A percentile compares a stretch with the other conserved stretches of the same genome.
Conservation (phyloP, 495 filamentous ascomycete species). For the Tuber aestivum region DNA sequence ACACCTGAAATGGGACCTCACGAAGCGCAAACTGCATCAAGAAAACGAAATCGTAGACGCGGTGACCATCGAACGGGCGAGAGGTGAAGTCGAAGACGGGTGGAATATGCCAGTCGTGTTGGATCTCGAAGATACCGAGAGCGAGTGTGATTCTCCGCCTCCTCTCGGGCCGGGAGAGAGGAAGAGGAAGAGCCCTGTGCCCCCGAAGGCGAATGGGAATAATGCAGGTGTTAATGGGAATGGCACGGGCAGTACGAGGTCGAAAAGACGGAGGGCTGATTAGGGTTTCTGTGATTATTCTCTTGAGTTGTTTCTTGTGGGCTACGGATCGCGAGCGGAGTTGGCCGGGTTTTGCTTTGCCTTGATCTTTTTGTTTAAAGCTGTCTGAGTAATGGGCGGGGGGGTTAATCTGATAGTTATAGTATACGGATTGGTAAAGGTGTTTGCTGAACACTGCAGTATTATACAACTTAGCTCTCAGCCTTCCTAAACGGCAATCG, state of each 20-base stretch:
- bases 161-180: conserved; percentile 19
- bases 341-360: not conserved
- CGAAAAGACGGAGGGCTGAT: not conserved
- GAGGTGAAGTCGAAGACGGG: conserved; percentile 54
- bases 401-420: not conserved
- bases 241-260: not conserved
- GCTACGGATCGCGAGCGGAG: not conserved
- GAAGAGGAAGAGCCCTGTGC: conserved; percentile 29
- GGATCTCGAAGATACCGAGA: conserved; percentile 66
- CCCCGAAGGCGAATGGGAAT: not conserved
- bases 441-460: not conserved
- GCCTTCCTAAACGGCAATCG: not conserved
- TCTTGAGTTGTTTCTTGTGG: not conserved
- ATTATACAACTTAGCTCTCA: not conserved
- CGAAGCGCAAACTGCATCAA: conserved; percentile 77
- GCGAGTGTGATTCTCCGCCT: conserved; percentile 63
- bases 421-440: not conserved
- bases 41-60: conserved; percentile 86
- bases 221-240: not conserved
- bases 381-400: not conserved
- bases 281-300: not conserved
- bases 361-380: not conserved
- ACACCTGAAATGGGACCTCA: conserved; percentile 88
- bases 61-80: conserved; percentile 63
- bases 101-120: conserved; percentile 86